These are phyloP conservation scores for Talaromyces sp. DNA, from an alignment of 2,329 filamentous ascomycete species.

Conservation along the genomic window DNA sequence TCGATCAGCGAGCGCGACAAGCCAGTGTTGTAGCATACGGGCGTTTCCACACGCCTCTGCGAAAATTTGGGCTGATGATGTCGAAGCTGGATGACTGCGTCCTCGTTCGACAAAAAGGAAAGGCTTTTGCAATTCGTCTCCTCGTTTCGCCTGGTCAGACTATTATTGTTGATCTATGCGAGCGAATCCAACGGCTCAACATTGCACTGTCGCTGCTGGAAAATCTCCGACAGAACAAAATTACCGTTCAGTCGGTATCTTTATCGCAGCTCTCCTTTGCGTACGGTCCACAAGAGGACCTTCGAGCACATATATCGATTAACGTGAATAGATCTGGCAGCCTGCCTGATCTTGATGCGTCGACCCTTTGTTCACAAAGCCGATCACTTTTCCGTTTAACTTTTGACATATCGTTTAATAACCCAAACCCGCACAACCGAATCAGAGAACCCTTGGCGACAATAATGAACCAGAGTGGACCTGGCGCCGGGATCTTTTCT, in stretches of 20 bases:
- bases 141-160: constrained; percentile 29
- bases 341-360: constrained; percentile 17
- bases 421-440: constrained; percentile 34
- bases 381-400: constrained; percentile 22
- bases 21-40: constrained; percentile 33
- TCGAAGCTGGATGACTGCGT: constrained; percentile 25
- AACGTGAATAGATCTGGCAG: constrained; percentile 17
- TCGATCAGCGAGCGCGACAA: constrained; percentile 26
- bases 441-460: constrained; percentile 34
- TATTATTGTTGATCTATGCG: constrained; percentile 29
- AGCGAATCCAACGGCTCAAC: constrained; percentile 33
- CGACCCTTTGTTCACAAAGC: constrained; percentile 16
- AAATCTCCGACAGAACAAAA: constrained; percentile 27
- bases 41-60: constrained; percentile 22
- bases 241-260: constrained; percentile 27
- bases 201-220: constrained; percentile 31
- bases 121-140: constrained; percentile 34
- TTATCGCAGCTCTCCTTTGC: constrained; percentile 29
- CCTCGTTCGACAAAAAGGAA: constrained; percentile 27
- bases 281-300: constrained; percentile 25
- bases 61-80: constrained; percentile 20
- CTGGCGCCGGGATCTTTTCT: constrained; percentile 24
- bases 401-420: constrained; percentile 29
- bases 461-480: constrained; percentile 27
- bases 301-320: constrained; percentile 28